phyloP scores from a whole-genome alignment of 192 early-diverging fungal genomes.

The Chytriomyces sp. region DNA sequence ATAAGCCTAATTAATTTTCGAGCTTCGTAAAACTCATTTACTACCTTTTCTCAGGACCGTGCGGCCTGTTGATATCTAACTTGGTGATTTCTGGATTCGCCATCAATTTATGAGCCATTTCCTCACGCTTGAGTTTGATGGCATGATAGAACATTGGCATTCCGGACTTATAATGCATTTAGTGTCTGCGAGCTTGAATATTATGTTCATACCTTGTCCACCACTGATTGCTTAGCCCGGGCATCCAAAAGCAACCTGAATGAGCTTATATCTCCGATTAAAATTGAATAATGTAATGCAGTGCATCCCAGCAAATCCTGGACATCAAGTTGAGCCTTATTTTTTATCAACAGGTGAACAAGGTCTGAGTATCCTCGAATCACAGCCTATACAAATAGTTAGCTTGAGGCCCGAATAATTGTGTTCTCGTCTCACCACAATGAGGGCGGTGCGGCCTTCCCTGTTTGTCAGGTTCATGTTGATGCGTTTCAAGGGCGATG shows the following conservation, averaged over 20 bases:
- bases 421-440: slow-evolving; percentile 7
- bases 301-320: slow-evolving; percentile 38
- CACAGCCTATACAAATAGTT: slow-evolving; percentile 25
- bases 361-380: slow-evolving; percentile 31
- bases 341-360: slow-evolving; percentile 35
- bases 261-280: slow-evolving; percentile 19
- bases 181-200: neutral
- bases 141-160: slow-evolving; percentile 42
- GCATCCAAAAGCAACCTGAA: slow-evolving; percentile 27
- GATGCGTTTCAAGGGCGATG: slow-evolving; percentile 24
- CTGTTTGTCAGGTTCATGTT: slow-evolving; percentile 29
- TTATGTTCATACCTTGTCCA: slow-evolving; percentile 40
- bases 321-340: slow-evolving; percentile 27
- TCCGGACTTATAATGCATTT: slow-evolving; percentile 33
- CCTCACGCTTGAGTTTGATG: slow-evolving; percentile 19
- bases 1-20: too few species aligned
- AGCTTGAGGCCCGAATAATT: neutral
- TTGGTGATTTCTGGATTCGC: neutral
- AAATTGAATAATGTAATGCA: slow-evolving; percentile 41
- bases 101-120: slow-evolving; percentile 21
- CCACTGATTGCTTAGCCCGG: slow-evolving; percentile 16
- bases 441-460: slow-evolving; percentile 36
- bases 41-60: slow-evolving; percentile 18
- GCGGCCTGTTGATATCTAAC: slow-evolving; percentile 8
- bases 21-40: neutral